Evolutionary conservation across 495 filamentous ascomycete species (phyloP), one percentile per base, ranked within the genome.

Genomic region (Hypoxylon crocopeplum): DNA sequence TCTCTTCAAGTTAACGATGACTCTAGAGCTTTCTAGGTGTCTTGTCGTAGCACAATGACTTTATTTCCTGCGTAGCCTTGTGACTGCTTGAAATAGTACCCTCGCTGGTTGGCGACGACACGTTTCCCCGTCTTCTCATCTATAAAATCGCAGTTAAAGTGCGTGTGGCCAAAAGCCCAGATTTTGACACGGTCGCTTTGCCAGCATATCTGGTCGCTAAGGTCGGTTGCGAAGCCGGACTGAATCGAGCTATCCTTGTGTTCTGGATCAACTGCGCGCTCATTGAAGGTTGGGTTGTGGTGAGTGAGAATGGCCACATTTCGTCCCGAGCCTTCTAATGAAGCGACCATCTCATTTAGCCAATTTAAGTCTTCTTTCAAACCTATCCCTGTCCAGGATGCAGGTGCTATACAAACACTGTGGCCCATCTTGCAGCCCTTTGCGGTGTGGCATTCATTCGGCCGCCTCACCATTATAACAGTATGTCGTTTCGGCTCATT

Each of bases 91-190:
- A 66, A 67, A 27, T 56, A 49, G 52, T 75, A 73, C 0, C 75
- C 74, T 42, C 59, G 62, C 56, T 76, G 74, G 49, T 76, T 75
- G 6, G 69, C 48, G 19, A 61, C 13, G 12, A 68, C 34, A 25
- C 59, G 32, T 16, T 37, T 52, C 5, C 27, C 37, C 15, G 46
- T 36, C 22, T 27, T 33, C 6, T 51, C 37, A 13, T 67, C 66
- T 13, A 46, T 21, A 19, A 56, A 60, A 2, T 60, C 55, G 48
- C 61, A 64, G 20, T 59, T 83, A 59, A 71, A 81, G 67, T 86
- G 82, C 7, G 82, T 85, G 59, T 85, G 81, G 1, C 81, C 81
- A 67, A 81, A 86, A 10, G 76, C 82, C 82, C 80, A 83, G 6
- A 83, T n/a, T 34, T 67, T 69, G 3, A 85, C 82, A 2, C 56